phyloP scores from a whole-genome alignment of 2,329 filamentous ascomycete species.

The Aspergillus aculeatinus region DNA sequence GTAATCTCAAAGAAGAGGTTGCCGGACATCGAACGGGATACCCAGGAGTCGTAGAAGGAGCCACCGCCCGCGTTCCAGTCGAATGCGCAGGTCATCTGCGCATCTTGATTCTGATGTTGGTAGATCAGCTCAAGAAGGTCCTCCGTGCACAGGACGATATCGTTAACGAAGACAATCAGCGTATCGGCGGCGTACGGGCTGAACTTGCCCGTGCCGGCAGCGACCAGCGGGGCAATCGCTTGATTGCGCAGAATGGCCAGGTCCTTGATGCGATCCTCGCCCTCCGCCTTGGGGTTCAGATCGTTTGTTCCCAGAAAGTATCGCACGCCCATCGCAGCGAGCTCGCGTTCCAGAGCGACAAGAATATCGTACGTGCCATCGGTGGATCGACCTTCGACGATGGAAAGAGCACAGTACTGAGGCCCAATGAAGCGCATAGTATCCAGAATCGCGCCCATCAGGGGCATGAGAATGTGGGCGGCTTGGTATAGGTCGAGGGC shows the following conservation, averaged over 20 bases:
- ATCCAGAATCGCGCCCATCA: conserved; percentile 1
- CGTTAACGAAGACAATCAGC: conserved; percentile 1
- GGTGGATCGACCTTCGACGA: conserved; percentile 3
- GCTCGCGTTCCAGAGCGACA: background rate
- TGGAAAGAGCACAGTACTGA: conserved; percentile 1
- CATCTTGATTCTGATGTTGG: background rate
- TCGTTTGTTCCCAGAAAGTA: background rate
- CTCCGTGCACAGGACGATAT: background rate
- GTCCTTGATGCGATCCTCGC: conserved; percentile 2
- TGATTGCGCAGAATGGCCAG: conserved; percentile 1
- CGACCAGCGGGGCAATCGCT: background rate
- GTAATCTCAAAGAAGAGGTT: conserved; percentile 3
- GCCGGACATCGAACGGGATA: background rate
- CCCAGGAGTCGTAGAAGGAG: conserved; percentile 1
- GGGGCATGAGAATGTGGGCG: background rate
- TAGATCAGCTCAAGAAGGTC: conserved; percentile 1
- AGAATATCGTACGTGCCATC: conserved; percentile 3
- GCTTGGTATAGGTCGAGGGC: conserved; percentile 1
- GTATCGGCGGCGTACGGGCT: background rate
- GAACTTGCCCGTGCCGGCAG: background rate
- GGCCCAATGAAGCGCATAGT: conserved; percentile 1
- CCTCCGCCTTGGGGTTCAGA: background rate
- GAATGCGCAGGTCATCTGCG: conserved; percentile 1
- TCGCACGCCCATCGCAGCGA: conserved; percentile 2
- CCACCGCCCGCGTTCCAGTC: conserved; percentile 2